phyloP scores from a whole-genome alignment of 257 asterid species.

The Dorcoceras hygrometricum region DNA sequence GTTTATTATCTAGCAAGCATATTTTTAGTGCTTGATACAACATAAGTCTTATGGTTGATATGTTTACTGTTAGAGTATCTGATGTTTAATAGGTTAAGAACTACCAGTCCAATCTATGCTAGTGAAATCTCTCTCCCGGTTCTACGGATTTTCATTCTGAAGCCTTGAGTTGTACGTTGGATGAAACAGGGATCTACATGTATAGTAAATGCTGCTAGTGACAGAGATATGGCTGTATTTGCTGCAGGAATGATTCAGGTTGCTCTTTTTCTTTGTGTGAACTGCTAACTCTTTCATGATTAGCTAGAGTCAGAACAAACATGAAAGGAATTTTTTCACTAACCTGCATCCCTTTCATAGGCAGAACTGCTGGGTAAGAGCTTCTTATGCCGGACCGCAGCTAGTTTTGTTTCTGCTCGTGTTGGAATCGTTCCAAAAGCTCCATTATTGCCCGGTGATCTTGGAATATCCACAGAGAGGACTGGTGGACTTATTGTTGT shows the following conservation, averaged over 20 bases:
- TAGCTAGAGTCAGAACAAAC: slow-evolving; percentile 21
- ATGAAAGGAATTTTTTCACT: slow-evolving; percentile 23
- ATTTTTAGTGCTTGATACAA: neutral
- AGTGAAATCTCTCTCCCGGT: neutral
- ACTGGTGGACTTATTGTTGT: slow-evolving; percentile 88
- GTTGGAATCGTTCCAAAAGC: slow-evolving; percentile 79
- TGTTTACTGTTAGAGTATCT: neutral
- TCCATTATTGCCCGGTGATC: slow-evolving; percentile 69
- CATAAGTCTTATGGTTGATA: neutral
- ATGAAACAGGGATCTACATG: slow-evolving; percentile 83
- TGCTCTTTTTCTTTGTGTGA: slow-evolving; percentile 6
- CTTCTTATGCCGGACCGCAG: slow-evolving; percentile 97
- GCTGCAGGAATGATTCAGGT: slow-evolving; percentile 98
- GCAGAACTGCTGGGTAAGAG: slow-evolving; percentile 90
- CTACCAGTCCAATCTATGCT: neutral
- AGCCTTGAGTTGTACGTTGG: slow-evolving; percentile 20
- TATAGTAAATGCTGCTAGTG: slow-evolving; percentile 94
- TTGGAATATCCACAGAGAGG: slow-evolving; percentile 48
- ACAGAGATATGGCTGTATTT: slow-evolving; percentile 92
- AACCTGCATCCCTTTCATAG: slow-evolving; percentile 42
- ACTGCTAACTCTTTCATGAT: slow-evolving; percentile 20
- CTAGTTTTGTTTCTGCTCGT: slow-evolving; percentile 95
- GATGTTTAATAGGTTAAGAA: neutral
- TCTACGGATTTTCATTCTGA: slow-evolving; percentile 18
- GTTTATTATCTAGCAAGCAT: neutral